Evolutionary conservation across 345 rosid genomes (phyloP).

Genomic region (Eucalyptus camaldulensis): DNA sequence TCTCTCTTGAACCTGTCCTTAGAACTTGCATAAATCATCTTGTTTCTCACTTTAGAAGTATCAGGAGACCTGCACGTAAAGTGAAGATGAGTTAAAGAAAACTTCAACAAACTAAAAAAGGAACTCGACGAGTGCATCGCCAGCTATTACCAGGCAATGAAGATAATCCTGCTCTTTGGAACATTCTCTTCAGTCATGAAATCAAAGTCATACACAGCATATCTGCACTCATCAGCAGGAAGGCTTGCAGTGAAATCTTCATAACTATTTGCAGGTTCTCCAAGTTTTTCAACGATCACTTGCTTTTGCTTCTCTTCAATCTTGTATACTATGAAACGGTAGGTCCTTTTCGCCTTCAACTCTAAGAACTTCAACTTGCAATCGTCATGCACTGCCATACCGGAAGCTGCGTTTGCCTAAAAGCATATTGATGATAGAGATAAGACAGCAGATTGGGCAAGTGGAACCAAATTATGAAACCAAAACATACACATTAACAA

Average conservation of each 20-base stretch:
- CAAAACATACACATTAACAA: neutral
- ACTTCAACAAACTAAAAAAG: neutral
- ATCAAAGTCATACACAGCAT: constrained; percentile 1
- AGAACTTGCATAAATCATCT: constrained; percentile 2
- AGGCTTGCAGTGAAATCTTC: neutral
- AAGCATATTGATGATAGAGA: neutral
- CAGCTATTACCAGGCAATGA: neutral
- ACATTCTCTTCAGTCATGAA: neutral
- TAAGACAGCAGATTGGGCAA: neutral
- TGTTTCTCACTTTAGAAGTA: neutral
- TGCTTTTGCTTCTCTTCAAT: constrained; percentile 2
- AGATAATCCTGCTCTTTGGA: neutral
- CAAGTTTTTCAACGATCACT: neutral
- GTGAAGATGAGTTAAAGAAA: neutral
- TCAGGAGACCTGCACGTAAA: neutral
- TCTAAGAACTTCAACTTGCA: constrained; percentile 2
- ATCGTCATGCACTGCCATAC: neutral
- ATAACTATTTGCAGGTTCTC: neutral
- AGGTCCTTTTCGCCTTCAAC: neutral
- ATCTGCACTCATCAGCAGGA: constrained; percentile 1
- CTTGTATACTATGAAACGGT: neutral
- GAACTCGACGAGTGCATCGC: neutral
- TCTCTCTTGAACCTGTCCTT: constrained; percentile 1
- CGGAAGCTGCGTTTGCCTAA: neutral
- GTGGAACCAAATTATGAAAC: neutral